Evolutionary conservation across 2,329 filamentous ascomycete genomes (phyloP).

Genomic region (Didymella glomerata): DNA sequence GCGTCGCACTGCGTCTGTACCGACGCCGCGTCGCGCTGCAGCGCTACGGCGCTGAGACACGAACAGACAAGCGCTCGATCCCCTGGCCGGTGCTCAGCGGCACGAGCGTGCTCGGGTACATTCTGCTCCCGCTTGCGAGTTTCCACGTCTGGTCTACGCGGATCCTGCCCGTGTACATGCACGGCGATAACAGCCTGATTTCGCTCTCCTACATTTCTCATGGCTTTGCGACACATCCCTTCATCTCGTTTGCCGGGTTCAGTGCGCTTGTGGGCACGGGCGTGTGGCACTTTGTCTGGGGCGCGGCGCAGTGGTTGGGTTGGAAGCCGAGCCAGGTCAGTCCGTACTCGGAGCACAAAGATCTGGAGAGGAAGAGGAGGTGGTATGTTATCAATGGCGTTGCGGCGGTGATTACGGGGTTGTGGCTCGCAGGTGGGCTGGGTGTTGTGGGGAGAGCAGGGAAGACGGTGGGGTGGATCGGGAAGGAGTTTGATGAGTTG

Average conservation of each 20-base stretch:
- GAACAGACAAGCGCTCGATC: slow-evolving; percentile 57
- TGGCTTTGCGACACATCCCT: slow-evolving; percentile 77
- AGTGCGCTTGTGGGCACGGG: slow-evolving; percentile 70
- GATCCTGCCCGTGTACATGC: slow-evolving; percentile 74
- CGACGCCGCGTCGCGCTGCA: slow-evolving; percentile 74
- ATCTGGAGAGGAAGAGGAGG: slow-evolving; percentile 66
- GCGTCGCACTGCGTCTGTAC: slow-evolving; percentile 78
- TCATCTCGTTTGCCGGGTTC: slow-evolving; percentile 74
- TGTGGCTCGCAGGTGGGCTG: slow-evolving; percentile 86
- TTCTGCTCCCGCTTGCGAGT: slow-evolving; percentile 69
- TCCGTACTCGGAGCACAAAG: slow-evolving; percentile 58
- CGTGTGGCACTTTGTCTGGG: slow-evolving; percentile 83
- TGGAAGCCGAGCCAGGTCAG: slow-evolving; percentile 66
- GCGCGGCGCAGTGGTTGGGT: slow-evolving; percentile 82
- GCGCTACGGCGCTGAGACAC: slow-evolving; percentile 76
- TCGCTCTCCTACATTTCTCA: slow-evolving; percentile 85
- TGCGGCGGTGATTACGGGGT: slow-evolving; percentile 63
- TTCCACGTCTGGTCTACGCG: slow-evolving; percentile 81
- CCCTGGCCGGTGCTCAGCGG: slow-evolving; percentile 77
- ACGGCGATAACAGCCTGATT: slow-evolving; percentile 87
- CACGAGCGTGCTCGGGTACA: slow-evolving; percentile 77
- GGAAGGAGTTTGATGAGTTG: slow-evolving; percentile 78
- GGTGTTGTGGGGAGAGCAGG: slow-evolving; percentile 80
- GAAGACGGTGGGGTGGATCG: slow-evolving; percentile 77
- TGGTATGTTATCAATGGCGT: slow-evolving; percentile 77